phyloP scores from a whole-genome alignment of 768 basidiomycete species.

The Dendrothele bispora region DNA sequence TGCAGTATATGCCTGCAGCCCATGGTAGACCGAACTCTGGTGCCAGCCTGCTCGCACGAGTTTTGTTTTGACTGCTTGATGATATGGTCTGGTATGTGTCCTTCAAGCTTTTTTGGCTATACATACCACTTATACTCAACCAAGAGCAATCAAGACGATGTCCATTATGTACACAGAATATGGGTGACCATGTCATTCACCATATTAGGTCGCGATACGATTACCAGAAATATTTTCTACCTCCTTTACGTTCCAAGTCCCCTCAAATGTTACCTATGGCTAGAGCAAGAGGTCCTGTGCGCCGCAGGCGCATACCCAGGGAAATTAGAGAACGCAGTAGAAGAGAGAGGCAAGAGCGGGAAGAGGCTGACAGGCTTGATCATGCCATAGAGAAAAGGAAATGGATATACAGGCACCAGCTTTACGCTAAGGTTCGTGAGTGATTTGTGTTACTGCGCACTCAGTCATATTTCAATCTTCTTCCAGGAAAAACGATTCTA shows the following conservation, averaged over 20 bases:
- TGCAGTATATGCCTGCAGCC: constrained; percentile 88
- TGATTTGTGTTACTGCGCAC: not conserved
- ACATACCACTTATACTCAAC: not conserved
- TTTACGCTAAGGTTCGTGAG: constrained; percentile 80
- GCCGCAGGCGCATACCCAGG: constrained; percentile 33
- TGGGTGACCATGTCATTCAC: constrained; percentile 79
- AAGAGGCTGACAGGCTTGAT: constrained; percentile 71
- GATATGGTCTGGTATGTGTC: constrained; percentile 78
- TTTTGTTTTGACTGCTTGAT: constrained; percentile 92
- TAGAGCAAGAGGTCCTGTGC: constrained; percentile 25
- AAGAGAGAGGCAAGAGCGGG: constrained; percentile 46
- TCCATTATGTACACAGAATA: constrained; percentile 68
- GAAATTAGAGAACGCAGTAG: constrained; percentile 59
- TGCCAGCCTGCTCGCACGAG: constrained; percentile 87
- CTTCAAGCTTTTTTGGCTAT: not conserved
- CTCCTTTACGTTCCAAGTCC: constrained; percentile 57
- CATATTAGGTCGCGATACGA: constrained; percentile 75
- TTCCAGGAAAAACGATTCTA: constrained; percentile 5
- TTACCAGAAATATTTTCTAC: constrained; percentile 78
- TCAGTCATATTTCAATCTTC: constrained; percentile 1
- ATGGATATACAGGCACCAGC: constrained; percentile 77
- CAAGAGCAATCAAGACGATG: constrained; percentile 78
- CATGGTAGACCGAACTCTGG: constrained; percentile 74
- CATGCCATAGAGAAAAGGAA: constrained; percentile 69
- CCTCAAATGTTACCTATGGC: constrained; percentile 30